Evolutionary conservation across 805 yeast species (phyloP).

Genomic region (Saccharomycopsis oosterbeekiorum): DNA sequence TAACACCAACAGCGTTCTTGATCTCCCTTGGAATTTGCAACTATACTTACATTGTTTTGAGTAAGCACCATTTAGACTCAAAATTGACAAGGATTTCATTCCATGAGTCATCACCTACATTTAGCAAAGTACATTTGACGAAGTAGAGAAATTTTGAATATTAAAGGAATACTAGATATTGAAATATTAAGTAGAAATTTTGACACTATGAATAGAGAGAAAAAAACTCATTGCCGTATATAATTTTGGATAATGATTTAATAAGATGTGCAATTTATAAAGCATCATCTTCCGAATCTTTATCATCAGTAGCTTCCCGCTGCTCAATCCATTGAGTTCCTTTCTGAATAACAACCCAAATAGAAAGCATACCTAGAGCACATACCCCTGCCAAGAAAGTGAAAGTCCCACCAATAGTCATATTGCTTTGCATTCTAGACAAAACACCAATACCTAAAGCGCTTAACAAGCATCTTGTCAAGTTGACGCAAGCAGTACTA

Average conservation of each 20-base stretch:
- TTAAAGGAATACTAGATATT: too few species aligned
- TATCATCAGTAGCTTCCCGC: neutral
- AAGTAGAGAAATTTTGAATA: too few species aligned
- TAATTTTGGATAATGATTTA: neutral
- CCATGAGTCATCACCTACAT: too few species aligned
- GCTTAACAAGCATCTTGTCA: slow-evolving; percentile 61
- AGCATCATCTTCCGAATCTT: neutral
- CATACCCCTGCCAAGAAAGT: slow-evolving; percentile 56
- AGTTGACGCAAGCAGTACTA: slow-evolving; percentile 62
- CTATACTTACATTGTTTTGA: too few species aligned
- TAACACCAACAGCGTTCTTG: too few species aligned
- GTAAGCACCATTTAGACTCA: too few species aligned
- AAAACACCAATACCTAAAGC: slow-evolving; percentile 65
- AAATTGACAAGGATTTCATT: too few species aligned
- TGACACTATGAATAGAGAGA: too few species aligned
- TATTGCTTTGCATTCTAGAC: slow-evolving; percentile 42
- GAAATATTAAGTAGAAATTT: too few species aligned
- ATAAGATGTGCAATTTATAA: neutral
- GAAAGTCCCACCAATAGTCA: slow-evolving; percentile 70
- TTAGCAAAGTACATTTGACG: too few species aligned
- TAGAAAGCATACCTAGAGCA: slow-evolving; percentile 12
- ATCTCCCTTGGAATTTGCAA: too few species aligned
- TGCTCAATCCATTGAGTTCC: neutral
- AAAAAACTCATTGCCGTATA: too few species aligned
- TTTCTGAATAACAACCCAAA: slow-evolving; percentile 12